phyloP scores from a whole-genome alignment of 2,329 filamentous ascomycete species.

The Botrytis medusae region DNA sequence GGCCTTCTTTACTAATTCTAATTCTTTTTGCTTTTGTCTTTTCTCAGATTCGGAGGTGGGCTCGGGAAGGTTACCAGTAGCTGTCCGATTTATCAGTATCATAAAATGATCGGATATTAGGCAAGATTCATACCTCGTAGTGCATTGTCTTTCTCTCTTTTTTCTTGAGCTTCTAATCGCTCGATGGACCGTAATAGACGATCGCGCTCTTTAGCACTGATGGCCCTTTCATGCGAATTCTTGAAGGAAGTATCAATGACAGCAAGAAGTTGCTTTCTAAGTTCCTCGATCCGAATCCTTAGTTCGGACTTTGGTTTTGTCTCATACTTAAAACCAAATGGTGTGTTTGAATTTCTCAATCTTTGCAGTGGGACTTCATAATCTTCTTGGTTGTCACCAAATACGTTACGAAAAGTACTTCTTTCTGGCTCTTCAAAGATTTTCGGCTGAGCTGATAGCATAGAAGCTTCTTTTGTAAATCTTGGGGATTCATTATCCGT shows the following conservation, averaged over 20 bases:
- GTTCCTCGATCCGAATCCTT: neutral
- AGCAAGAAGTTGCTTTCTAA: constrained; percentile 10
- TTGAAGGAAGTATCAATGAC: constrained; percentile 12
- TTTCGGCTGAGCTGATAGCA: neutral
- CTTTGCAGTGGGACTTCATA: neutral
- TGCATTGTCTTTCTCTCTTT: constrained; percentile 8
- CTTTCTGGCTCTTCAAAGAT: neutral
- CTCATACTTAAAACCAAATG: neutral
- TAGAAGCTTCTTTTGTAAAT: neutral
- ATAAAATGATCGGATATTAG: neutral
- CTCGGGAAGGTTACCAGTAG: constrained; percentile 22
- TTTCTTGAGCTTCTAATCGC: constrained; percentile 19
- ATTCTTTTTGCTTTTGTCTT: constrained; percentile 14
- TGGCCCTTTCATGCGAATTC: neutral
- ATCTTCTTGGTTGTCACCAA: constrained; percentile 16
- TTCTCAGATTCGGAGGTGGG: constrained; percentile 25
- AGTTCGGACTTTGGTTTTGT: constrained; percentile 4
- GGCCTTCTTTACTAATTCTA: constrained; percentile 19
- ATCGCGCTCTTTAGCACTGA: constrained; percentile 1
- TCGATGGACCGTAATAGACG: constrained; percentile 19
- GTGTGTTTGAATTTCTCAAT: neutral
- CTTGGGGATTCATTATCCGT: neutral
- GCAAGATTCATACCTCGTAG: constrained; percentile 18
- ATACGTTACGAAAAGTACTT: neutral
- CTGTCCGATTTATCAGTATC: neutral